These are phyloP conservation scores for Arthrocladium fulminans DNA, from an alignment of 2,329 filamentous ascomycete species.

Conservation along the genomic window DNA sequence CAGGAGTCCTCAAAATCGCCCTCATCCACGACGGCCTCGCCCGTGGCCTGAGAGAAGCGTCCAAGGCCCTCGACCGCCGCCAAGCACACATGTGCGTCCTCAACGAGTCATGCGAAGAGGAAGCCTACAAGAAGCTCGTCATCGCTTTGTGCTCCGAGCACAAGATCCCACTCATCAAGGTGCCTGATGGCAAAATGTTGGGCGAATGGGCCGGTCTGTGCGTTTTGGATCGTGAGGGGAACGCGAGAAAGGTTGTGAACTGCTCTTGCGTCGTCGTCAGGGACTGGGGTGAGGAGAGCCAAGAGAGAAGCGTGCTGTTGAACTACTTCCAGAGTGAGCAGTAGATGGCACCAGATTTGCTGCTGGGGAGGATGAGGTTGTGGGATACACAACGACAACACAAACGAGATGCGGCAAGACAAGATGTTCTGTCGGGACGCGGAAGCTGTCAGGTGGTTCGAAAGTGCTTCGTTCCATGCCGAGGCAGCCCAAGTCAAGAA, in stretches of 20 bases:
- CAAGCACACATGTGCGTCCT: constrained; percentile 99
- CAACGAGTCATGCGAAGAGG: constrained; percentile 99
- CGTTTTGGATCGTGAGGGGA: constrained; percentile 97
- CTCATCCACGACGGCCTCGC: constrained; percentile 99
- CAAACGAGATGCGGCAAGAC: background rate
- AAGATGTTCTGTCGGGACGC: background rate
- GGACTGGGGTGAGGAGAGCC: constrained; percentile 99
- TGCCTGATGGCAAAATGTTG: constrained; percentile 98
- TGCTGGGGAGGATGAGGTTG: background rate
- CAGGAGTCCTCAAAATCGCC: constrained; percentile 84
- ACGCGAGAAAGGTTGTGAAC: constrained; percentile 99
- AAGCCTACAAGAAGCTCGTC: constrained; percentile 99
- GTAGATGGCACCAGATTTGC: constrained; percentile 27
- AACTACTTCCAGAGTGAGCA: constrained; percentile 97
- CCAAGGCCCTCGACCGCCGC: constrained; percentile 96
- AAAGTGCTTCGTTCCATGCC: constrained; percentile 2
- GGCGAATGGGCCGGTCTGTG: constrained; percentile 99
- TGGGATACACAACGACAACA: background rate
- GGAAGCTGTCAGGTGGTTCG: background rate
- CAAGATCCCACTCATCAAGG: constrained; percentile 99
- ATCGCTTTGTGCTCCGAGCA: constrained; percentile 98
- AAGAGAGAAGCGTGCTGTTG: constrained; percentile 96
- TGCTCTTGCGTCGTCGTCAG: constrained; percentile 99
- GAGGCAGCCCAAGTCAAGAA: background rate
- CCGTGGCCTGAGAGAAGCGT: constrained; percentile 94